These are phyloP conservation scores for Prorocentrum cordatum DNA, from an alignment of 169 alveolate species.

Conservation along the genomic window DNA sequence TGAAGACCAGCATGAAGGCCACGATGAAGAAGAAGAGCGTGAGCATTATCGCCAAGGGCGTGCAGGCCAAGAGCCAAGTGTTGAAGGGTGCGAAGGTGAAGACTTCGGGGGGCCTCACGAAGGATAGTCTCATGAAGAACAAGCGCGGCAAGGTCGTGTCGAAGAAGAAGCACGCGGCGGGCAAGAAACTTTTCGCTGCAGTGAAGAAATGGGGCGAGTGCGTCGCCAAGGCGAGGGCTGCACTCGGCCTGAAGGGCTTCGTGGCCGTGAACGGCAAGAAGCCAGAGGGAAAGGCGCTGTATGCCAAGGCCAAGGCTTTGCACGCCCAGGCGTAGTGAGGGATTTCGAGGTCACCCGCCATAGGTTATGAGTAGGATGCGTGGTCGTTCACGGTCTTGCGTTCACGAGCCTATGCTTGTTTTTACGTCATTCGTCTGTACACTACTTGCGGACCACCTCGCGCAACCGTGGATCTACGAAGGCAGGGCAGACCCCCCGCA, in stretches of 20 bases:
- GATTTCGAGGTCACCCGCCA: too few species aligned
- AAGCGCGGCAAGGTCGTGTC: neutral
- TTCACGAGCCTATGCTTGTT: too few species aligned
- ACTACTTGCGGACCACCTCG: too few species aligned
- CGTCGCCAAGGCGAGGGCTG: neutral
- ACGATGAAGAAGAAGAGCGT: constrained; percentile 19
- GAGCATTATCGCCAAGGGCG: constrained; percentile 35
- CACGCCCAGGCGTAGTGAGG: too few species aligned
- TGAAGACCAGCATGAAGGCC: neutral
- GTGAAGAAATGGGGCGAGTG: neutral
- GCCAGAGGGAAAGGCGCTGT: constrained; percentile 30
- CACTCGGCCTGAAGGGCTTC: constrained; percentile 26
- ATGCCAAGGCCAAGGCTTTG: constrained; percentile 15
- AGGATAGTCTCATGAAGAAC: neutral
- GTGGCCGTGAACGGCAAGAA: neutral
- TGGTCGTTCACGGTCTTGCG: too few species aligned
- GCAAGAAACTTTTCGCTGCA: neutral
- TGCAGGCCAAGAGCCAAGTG: constrained; percentile 9
- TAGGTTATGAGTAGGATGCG: too few species aligned
- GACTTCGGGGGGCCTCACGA: neutral
- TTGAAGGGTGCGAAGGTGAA: constrained; percentile 7
- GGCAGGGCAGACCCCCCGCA: too few species aligned
- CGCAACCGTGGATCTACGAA: too few species aligned
- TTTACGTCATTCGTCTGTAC: too few species aligned
- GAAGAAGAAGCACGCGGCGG: neutral